Base-by-base conservation (phyloP, 2,329 filamentous ascomycete genomes). In the Exophiala aquamarina region DNA sequence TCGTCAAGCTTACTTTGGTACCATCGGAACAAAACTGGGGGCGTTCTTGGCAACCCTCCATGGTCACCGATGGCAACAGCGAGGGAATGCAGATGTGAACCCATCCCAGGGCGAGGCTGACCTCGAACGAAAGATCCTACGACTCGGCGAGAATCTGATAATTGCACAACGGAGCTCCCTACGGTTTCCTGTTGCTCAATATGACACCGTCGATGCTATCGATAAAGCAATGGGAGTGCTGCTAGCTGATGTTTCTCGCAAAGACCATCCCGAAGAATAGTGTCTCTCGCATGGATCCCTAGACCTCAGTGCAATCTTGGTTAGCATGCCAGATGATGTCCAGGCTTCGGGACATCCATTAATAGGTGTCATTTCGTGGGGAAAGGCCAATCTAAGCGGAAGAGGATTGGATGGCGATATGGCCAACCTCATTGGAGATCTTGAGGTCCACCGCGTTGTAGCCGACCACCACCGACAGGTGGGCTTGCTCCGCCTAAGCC, bases 331-430 rank as follows among this genome's bases (percentile, higher is more conserved):
- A 7, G n/a, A 13, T 4, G 45, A n/a, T n/a, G 15, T 28, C 15
- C 18, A 11, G 21, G 20, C 11, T 15, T 9, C 21, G 11, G 13
- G 14, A 11, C 19, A 31, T 31, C 9, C 28, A 9, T 9, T 9
- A n/a, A n/a, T 43, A 13, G 46, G 33, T 23, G 21, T 49, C 26
- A n/a, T 43, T 21, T 39, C 21, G 21, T 49, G 46, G 46, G 34
- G 14, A 15, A 15, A 39, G 7, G 46, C 46, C 10, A 23, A 34
- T 3, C 34, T 36, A 17, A 17, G 38, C 9, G 46, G 46, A 39
- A 44, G 40, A 44, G 40, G 40, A 10, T 19, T 49, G 4, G 33
- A 39, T 32, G 46, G 41, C 20, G 46, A 49, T 20, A 29, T 49
- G 7, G 21, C 46, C 6, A 34, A 34, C 10, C 18, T 49, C 26